phyloP scores from a whole-genome alignment of 768 basidiomycete species.

The Podaxis pistillaris region DNA sequence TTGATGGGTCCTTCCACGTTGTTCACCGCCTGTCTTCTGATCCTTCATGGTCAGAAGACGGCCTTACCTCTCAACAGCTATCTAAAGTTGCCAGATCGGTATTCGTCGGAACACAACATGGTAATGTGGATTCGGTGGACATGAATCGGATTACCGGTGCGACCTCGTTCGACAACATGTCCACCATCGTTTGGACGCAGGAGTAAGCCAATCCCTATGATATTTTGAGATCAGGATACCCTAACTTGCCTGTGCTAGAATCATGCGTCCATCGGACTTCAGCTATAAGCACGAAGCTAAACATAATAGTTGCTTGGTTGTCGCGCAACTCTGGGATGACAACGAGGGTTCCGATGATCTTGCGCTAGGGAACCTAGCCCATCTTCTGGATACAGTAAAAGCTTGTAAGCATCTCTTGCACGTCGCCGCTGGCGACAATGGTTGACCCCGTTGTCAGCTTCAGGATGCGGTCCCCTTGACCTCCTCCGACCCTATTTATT shows the following conservation, averaged over 20 bases:
- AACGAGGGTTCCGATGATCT: slow-evolving; percentile 29
- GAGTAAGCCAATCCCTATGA: slow-evolving; percentile 49
- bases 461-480: slow-evolving; percentile 46
- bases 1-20: slow-evolving; percentile 71
- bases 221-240: background rate
- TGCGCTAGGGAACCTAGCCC: slow-evolving; percentile 26
- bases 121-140: slow-evolving; percentile 39
- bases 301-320: slow-evolving; percentile 51
- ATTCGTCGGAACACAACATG: slow-evolving; percentile 48
- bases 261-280: slow-evolving; percentile 65
- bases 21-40: slow-evolving; percentile 48
- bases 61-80: slow-evolving; percentile 39
- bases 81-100: slow-evolving; percentile 49
- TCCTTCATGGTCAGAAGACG: slow-evolving; percentile 30
- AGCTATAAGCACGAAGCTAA: slow-evolving; percentile 81
- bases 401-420: slow-evolving; percentile 26
- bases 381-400: slow-evolving; percentile 27
- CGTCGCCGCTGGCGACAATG: background rate
- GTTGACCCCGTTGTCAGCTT: slow-evolving; percentile 23
- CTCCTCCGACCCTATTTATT: slow-evolving; percentile 52
- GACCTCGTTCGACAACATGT: slow-evolving; percentile 53
- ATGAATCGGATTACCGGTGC: slow-evolving; percentile 62
- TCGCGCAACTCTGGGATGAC: slow-evolving; percentile 56
- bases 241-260: slow-evolving; percentile 34
- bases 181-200: slow-evolving; percentile 65